Base-by-base conservation (phyloP, 2,329 filamentous ascomycete genomes). In the Colletotrichum liriopes region DNA sequence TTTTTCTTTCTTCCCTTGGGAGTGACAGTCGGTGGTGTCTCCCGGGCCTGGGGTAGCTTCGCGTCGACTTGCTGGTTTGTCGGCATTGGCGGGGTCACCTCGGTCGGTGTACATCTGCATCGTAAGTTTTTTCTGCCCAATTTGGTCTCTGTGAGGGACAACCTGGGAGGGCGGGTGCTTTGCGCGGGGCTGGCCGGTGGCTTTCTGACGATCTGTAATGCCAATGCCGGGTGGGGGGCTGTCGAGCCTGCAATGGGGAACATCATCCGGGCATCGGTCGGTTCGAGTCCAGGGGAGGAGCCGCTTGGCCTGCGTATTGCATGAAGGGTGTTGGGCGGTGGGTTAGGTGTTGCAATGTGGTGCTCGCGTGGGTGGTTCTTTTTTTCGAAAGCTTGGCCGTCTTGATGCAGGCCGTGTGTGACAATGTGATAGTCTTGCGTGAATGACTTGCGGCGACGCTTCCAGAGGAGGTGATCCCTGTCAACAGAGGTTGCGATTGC, bases 71-170 rank as follows among this genome's bases (percentile, higher is more conserved):
- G 56, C 39, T 45, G 18, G 43, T 37, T 39, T 23, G 59, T 26
- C 45, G 59, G 16, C 43, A 47, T 62, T 39, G 59, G 59, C 59
- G 59, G 59, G 43, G 43, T 39, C 20, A 51, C n/a, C 45, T 39
- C n/a, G 37, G 52, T 49, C 59, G 59, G 59, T 62, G 32, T 62
- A 39, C 52, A 23, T 55, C 52, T 55, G 32, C 32, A 55, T 62
- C n/a, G 43, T 26, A 62, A 62, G 29, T 26, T 26, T 49, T 23
- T 26, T 49, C n/a, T 49, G 9, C 18, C 32, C 16, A 18, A 2
- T 32, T 9, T 9, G 11, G 14, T 43, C 20, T 16, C 12, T 35
- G n/a, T 23, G 32, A 62, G 59, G 59, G 23, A 62, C 45, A 39
- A 26, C 43, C 59, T 39, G 45, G 32, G n/a, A 62, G 59, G 16